Evolutionary conservation across 2,329 filamentous ascomycete species (phyloP).

Genomic region (Cladophialophora yegresii): DNA sequence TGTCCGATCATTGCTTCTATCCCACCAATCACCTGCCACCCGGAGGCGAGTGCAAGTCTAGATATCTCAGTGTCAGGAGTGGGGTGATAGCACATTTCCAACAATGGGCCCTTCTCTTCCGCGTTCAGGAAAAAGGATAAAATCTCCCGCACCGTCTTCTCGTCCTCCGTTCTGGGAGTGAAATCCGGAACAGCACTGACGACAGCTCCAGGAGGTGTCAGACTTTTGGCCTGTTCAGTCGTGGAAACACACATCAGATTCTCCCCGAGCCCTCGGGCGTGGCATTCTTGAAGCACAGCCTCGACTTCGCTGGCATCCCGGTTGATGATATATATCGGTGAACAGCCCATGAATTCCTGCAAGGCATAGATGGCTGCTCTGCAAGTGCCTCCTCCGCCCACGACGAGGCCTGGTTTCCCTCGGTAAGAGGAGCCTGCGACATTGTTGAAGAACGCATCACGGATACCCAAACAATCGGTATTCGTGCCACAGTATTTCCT

Average conservation of each 20-base stretch:
- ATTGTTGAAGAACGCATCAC: conserved; percentile 66
- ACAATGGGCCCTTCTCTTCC: conserved; percentile 64
- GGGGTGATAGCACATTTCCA: conserved; percentile 86
- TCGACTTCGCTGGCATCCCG: conserved; percentile 68
- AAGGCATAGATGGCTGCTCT: conserved; percentile 75
- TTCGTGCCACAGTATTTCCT: conserved; percentile 70
- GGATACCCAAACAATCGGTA: conserved; percentile 77
- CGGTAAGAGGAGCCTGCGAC: conserved; percentile 53
- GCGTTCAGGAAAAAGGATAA: conserved; percentile 44
- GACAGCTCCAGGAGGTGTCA: conserved; percentile 66
- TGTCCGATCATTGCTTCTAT: conserved; percentile 78
- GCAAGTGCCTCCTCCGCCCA: conserved; percentile 79
- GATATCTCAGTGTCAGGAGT: conserved; percentile 67
- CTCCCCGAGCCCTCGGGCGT: conserved; percentile 59
- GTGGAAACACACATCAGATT: conserved; percentile 63
- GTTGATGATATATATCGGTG: conserved; percentile 74
- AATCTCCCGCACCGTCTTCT: conserved; percentile 62
- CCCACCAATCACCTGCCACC: conserved; percentile 74
- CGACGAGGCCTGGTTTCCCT: conserved; percentile 67
- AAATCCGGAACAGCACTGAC: conserved; percentile 77
- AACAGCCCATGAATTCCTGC: conserved; percentile 67
- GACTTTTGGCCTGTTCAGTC: conserved; percentile 58
- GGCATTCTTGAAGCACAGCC: conserved; percentile 66
- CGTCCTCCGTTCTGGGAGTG: conserved; percentile 64
- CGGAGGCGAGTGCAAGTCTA: conserved; percentile 59